phyloP scores from a whole-genome alignment of 176 grass and related monocot genomes.

The Oryza meridionalis region DNA sequence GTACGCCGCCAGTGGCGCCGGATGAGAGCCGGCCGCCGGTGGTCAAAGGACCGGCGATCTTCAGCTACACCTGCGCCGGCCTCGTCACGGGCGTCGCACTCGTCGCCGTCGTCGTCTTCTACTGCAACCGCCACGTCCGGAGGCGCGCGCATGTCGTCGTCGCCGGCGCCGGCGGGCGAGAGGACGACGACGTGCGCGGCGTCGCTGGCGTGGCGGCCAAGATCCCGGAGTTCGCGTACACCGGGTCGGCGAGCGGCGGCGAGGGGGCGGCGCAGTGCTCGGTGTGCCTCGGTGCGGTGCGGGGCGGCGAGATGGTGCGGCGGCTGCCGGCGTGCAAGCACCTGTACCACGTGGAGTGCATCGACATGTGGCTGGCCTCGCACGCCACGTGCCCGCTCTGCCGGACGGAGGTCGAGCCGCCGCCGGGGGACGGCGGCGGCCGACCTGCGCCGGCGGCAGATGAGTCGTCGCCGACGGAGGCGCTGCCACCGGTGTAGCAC shows the following conservation, averaged over 20 bases:
- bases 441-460: neutral
- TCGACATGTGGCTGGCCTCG: slow-evolving; percentile 49
- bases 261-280: slow-evolving; percentile 25
- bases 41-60: slow-evolving; percentile 29
- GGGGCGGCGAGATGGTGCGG: slow-evolving; percentile 40
- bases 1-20: no score
- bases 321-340: slow-evolving; percentile 50
- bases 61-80: slow-evolving; percentile 47
- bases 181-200: no score
- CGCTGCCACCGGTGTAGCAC: neutral
- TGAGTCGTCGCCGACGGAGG: neutral
- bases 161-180: neutral
- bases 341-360: slow-evolving; percentile 54
- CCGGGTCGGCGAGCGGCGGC: neutral
- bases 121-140: slow-evolving; percentile 12
- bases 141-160: slow-evolving; percentile 33
- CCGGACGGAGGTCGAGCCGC: slow-evolving; percentile 11
- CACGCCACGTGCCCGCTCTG: slow-evolving; percentile 60
- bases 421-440: neutral
- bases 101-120: slow-evolving; percentile 15
- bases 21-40: neutral
- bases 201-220: slow-evolving; percentile 32
- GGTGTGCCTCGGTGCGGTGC: slow-evolving; percentile 52
- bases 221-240: slow-evolving; percentile 33
- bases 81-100: neutral